A percentile compares a stretch with the other conserved stretches of the same genome.
Evolutionary conservation across 257 asterid species (phyloP).

Genomic region (Anisodus acutangulus): DNA sequence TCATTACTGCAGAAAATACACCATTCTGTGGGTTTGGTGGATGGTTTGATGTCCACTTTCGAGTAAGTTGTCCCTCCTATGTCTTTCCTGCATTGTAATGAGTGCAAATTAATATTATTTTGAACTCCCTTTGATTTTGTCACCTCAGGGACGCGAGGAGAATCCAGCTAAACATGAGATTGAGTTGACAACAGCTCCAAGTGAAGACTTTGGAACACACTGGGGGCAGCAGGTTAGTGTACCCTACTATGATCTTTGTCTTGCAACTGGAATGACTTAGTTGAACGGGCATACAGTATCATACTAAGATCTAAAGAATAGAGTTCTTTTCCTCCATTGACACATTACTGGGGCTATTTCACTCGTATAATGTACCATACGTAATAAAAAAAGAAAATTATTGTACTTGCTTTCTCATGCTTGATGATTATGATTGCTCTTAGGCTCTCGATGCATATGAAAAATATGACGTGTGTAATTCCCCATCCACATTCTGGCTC

Average conservation of each 20-base stretch:
- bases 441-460: not conserved
- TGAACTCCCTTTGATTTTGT: not conserved
- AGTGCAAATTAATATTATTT: not conserved
- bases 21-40: conserved; percentile 87
- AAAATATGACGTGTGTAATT: not conserved
- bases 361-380: not conserved
- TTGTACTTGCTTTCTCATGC: not conserved
- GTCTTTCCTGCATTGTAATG: conserved; percentile 2
- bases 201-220: conserved; percentile 70
- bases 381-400: not conserved
- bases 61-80: conserved; percentile 56
- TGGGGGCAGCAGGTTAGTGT: conserved; percentile 95
- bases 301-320: not conserved
- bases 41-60: conserved; percentile 99
- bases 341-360: not conserved
- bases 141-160: conserved; percentile 59
- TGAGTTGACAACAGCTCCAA: conserved; percentile 87
- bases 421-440: not conserved
- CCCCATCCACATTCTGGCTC: not conserved
- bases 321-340: not conserved
- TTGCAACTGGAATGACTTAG: not conserved
- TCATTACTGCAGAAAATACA: conserved; percentile 62
- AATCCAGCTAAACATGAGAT: conserved; percentile 76
- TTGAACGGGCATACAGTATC: not conserved
- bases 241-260: not conserved